Evolutionary conservation across 805 yeast species (phyloP).

Genomic region (Sporopachydermia lactativora): DNA sequence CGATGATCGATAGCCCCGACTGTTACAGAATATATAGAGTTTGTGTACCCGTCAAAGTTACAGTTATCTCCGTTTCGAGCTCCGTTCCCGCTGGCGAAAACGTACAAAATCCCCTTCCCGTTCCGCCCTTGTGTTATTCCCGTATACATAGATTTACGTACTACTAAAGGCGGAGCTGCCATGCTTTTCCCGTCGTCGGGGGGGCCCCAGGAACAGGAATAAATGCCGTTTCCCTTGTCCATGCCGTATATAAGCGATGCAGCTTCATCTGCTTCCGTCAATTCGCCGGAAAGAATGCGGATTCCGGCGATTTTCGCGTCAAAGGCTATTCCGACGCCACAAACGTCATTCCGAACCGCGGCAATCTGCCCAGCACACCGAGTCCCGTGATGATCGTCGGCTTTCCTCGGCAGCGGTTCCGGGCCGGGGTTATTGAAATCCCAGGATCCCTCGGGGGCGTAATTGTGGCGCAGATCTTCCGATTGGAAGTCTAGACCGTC

Average conservation of each 20-base stretch:
- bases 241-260: slow-evolving; percentile 68
- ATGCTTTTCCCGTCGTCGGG: slow-evolving; percentile 80
- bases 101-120: slow-evolving; percentile 76
- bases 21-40: slow-evolving; percentile 87
- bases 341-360: slow-evolving; percentile 61
- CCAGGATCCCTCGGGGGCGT: slow-evolving; percentile 64
- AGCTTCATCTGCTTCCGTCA: slow-evolving; percentile 84
- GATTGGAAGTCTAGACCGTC: slow-evolving; percentile 85
- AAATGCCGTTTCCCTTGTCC: slow-evolving; percentile 74
- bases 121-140: slow-evolving; percentile 75
- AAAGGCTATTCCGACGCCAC: slow-evolving; percentile 97
- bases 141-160: slow-evolving; percentile 68
- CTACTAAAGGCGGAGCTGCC: slow-evolving; percentile 72
- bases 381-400: slow-evolving; percentile 89
- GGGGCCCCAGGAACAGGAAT: slow-evolving; percentile 98
- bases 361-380: slow-evolving; percentile 98
- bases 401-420: slow-evolving; percentile 66
- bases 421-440: slow-evolving; percentile 72
- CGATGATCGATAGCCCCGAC: slow-evolving; percentile 85
- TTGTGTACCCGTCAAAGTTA: slow-evolving; percentile 95
- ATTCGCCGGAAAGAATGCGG: slow-evolving; percentile 69
- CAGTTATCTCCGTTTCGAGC: slow-evolving; percentile 75
- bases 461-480: slow-evolving; percentile 57
- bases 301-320: slow-evolving; percentile 79
- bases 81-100: slow-evolving; percentile 95